Conservation (phyloP, 257 asterid species). For the Scutellaria baicalensis region DNA sequence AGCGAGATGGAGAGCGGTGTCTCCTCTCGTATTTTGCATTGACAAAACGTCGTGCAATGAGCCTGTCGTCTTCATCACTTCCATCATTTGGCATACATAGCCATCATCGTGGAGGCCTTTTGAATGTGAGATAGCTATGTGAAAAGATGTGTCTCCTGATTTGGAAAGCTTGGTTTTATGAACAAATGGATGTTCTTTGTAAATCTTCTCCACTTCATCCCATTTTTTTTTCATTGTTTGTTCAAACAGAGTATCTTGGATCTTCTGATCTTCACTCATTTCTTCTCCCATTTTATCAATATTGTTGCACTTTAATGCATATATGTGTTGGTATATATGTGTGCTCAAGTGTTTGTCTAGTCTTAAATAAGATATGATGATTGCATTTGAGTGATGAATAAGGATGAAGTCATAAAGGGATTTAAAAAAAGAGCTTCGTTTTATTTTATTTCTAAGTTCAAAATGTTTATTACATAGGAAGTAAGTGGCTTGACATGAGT, state of each 20-base stretch:
- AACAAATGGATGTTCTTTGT: background rate
- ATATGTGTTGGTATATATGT: too few relatives aligned
- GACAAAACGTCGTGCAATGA: background rate
- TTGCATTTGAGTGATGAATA: too few relatives aligned
- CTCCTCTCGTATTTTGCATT: slow-evolving; percentile 20
- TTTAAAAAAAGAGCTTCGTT: too few relatives aligned
- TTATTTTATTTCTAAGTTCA: too few relatives aligned
- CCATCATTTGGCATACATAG: slow-evolving; percentile 12
- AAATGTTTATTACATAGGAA: too few relatives aligned
- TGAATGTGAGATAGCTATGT: slow-evolving; percentile 35
- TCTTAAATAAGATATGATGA: too few relatives aligned
- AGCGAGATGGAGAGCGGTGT: slow-evolving; percentile 49
- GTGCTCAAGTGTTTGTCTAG: too few relatives aligned
- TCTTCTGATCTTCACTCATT: background rate
- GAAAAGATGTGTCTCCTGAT: slow-evolving; percentile 39
- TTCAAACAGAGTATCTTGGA: slow-evolving; percentile 11
- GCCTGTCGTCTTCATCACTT: background rate
- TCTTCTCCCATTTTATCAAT: background rate
- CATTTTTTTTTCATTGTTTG: slow-evolving; percentile 29
- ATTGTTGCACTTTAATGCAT: too few relatives aligned
- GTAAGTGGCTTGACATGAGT: too few relatives aligned
- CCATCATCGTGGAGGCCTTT: background rate
- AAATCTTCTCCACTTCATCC: slow-evolving; percentile 6
- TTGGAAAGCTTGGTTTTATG: slow-evolving; percentile 23
- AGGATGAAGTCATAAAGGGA: too few relatives aligned